Evolutionary conservation across 2,329 filamentous ascomycete species (phyloP), one percentile per base, ranked within the genome.

Genomic region (Fusarium beomiforme): DNA sequence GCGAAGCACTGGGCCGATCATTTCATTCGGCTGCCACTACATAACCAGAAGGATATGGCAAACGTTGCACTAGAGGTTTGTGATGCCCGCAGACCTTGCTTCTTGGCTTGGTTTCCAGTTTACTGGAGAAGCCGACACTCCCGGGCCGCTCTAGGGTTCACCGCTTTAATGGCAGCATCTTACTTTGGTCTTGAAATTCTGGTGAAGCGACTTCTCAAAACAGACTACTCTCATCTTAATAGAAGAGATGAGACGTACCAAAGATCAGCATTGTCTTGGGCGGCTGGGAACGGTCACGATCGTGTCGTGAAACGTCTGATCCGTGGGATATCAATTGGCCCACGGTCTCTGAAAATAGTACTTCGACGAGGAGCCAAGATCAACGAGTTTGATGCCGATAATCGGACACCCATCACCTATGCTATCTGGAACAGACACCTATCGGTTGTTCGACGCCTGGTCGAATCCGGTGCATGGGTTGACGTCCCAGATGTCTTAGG

Each of bases 81-180:
- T 29, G 3, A 46, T 5, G 6, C 3, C 2, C 12, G 3, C n/a
- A 13, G 24, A 16, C 3, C 24, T 29, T 46, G 19, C 43, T 29
- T 46, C 43, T 29, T 5, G 8, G 2, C 24, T 4, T 46, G 24
- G 43, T 29, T 16, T 19, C 9, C 6, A 8, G 3, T 46, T 4
- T 46, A 29, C 8, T 46, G 24, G 9, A 16, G 0, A 46, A 46
- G 19, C 29, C 43, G 43, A 2, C 43, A 46, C 6, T 8, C 6
- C 19, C 26, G 13, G 6, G 2, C 1, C 0, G 9, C 29, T 8
- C 0, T 26, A 21, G 44, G 13, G 1, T 21, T 31, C 8, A 47
- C 26, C 2, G 31, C 4, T 2, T 47, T 47, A 13, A 47, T 47
- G 44, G 44, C 5, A 5, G 44, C 13, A 17, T 47, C 44, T 31